phyloP scores from a whole-genome alignment of 2,329 filamentous ascomycete species.

The Cladosporium sp. region DNA sequence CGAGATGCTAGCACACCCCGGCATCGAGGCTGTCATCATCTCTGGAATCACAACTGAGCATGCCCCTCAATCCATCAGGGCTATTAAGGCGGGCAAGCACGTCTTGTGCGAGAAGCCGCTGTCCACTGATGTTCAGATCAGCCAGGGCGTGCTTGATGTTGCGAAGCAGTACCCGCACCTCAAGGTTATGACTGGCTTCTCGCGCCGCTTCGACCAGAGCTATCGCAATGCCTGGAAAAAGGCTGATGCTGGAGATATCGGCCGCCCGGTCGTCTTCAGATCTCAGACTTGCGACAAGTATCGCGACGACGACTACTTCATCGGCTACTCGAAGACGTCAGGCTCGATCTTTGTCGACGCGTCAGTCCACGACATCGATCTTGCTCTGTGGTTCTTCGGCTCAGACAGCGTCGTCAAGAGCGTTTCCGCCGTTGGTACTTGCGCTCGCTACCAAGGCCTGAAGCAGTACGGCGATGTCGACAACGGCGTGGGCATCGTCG shows the following conservation, averaged over 20 bases:
- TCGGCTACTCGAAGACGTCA: slow-evolving; percentile 63
- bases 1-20: slow-evolving; percentile 57
- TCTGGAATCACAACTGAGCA: slow-evolving; percentile 58
- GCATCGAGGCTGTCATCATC: slow-evolving; percentile 57
- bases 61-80: slow-evolving; percentile 58
- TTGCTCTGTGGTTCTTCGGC: slow-evolving; percentile 65
- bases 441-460: slow-evolving; percentile 59
- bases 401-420: slow-evolving; percentile 56
- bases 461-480: slow-evolving; percentile 60
- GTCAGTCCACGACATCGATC: slow-evolving; percentile 69
- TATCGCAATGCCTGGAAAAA: slow-evolving; percentile 61
- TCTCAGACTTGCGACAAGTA: slow-evolving; percentile 68
- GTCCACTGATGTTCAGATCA: slow-evolving; percentile 59
- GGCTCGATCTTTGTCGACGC: slow-evolving; percentile 72
- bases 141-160: slow-evolving; percentile 60
- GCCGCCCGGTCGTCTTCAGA: slow-evolving; percentile 60
- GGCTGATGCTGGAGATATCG: slow-evolving; percentile 57
- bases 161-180: slow-evolving; percentile 57
- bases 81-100: slow-evolving; percentile 56
- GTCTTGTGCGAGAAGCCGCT: slow-evolving; percentile 63
- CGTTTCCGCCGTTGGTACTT: slow-evolving; percentile 58
- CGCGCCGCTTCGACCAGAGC: slow-evolving; percentile 64
- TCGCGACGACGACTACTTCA: slow-evolving; percentile 66
- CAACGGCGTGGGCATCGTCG: slow-evolving; percentile 64
- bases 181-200: slow-evolving; percentile 68